Evolutionary conservation across 768 basidiomycete genomes (phyloP).

Genomic region (Auriscalpium microsporum): DNA sequence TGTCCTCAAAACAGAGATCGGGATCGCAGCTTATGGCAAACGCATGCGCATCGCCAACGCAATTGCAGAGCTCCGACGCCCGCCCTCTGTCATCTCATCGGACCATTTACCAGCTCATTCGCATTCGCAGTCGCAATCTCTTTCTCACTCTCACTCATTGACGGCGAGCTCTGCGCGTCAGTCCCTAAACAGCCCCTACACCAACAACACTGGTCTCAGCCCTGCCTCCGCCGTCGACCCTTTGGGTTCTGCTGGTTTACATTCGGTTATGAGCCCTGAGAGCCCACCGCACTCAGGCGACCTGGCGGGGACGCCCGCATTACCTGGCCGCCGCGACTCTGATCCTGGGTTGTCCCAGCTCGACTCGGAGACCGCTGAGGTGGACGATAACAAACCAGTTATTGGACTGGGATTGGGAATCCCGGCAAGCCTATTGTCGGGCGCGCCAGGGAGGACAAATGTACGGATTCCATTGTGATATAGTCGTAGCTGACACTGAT

Average conservation of each 20-base stretch:
- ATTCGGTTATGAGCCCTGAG: constrained; percentile 23
- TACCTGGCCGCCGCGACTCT: constrained; percentile 5
- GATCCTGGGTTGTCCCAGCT: constrained; percentile 5
- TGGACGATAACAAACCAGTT: constrained; percentile 8
- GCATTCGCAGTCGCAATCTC: constrained; percentile 24
- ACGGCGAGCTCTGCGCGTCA: constrained; percentile 32
- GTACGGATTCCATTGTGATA: neutral
- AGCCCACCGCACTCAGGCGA: constrained; percentile 23
- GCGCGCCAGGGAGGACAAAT: neutral
- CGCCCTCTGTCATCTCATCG: constrained; percentile 47
- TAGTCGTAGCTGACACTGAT: neutral
- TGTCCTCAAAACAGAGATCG: constrained; percentile 88
- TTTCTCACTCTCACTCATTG: constrained; percentile 5
- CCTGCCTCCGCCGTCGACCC: constrained; percentile 16
- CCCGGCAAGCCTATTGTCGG: constrained; percentile 9
- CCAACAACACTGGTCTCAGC: constrained; percentile 23
- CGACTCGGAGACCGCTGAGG: neutral
- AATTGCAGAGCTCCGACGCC: constrained; percentile 77
- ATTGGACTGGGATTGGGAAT: constrained; percentile 26
- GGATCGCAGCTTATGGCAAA: constrained; percentile 90
- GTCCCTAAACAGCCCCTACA: constrained; percentile 34
- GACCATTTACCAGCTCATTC: constrained; percentile 27
- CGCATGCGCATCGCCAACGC: constrained; percentile 89
- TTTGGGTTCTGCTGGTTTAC: constrained; percentile 17
- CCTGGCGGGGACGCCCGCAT: neutral